Base-by-base conservation (phyloP, 2,329 filamentous ascomycete species). In the Phoma sp. region DNA sequence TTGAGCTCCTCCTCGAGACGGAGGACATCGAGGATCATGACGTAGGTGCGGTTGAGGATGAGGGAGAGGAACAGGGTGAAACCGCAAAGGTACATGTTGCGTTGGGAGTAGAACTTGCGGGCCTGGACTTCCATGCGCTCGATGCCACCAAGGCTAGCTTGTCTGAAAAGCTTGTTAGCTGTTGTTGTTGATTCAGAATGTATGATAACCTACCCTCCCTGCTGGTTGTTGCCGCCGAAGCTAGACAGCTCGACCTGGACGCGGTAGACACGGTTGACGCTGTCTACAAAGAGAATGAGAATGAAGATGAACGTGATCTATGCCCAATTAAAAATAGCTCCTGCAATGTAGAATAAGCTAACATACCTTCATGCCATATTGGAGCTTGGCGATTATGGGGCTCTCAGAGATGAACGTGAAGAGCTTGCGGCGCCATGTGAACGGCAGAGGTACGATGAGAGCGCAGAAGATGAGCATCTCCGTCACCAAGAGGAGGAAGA, bases 51-150 rank as follows among this genome's bases (percentile, higher is more conserved):
- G 87, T 99, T 98, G 75, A 96, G 91, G 78, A 99, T 99, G 62
- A 99, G 84, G 47, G 93, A 98, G 59, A 99, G 89, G 87, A 99
- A 98, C 61, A 99, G 89, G 5, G 95, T 99, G 84, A 99, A 99
- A 68, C 95, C 95, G 78, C 95, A 98, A 59, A 99, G 92, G 81
- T 99, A 99, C 95, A 99, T 99, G 87, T 99, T 99, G 78, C 95
- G 93, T 83, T 99, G 93, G 59, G 93, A 96, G 85, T 99, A 99
- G 84, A 99, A 99, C 81, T 99, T 99, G 84, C 95, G 92, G 63
- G 95, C 93, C 79, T 99, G 95, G 46, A 98, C 93, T 80, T 99
- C 95, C 85, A 96, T 92, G 62, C 95, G 93, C 76, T 98, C 95
- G 74, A 91, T 89, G 61, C 95, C 80, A 39, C 78, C 93, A 69